These are phyloP conservation scores for Fomes fomentarius DNA, from an alignment of 1,284 basidiomycete genomes.

Conservation along the genomic window DNA sequence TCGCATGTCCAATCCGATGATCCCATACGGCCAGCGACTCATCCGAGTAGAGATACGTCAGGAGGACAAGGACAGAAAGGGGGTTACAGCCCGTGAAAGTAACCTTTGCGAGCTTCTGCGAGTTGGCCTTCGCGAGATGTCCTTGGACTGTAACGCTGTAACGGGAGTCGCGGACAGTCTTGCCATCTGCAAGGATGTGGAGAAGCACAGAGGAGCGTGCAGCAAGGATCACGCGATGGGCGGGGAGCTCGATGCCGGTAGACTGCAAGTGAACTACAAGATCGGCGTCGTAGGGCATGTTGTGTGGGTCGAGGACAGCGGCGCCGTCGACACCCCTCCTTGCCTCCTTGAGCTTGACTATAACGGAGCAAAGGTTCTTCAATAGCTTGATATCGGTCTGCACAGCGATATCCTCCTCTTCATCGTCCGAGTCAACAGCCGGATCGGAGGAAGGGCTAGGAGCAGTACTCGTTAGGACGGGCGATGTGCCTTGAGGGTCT, in stretches of 20 bases:
- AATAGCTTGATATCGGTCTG: constrained; percentile 54
- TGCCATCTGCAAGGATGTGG: constrained; percentile 43
- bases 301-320: constrained; percentile 21
- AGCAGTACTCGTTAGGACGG: background rate
- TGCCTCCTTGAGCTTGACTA: constrained; percentile 32
- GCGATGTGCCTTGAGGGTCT: background rate
- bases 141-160: constrained; percentile 37
- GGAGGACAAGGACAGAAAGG: constrained; percentile 74
- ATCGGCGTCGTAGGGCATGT: constrained; percentile 62
- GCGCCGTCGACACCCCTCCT: constrained; percentile 16
- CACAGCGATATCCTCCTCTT: constrained; percentile 45
- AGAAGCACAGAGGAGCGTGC: constrained; percentile 59
- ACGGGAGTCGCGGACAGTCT: constrained; percentile 32
- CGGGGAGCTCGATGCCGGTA: constrained; percentile 51
- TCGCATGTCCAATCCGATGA: constrained; percentile 59
- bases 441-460: background rate
- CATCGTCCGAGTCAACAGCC: constrained; percentile 30
- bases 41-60: constrained; percentile 91
- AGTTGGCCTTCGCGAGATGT: constrained; percentile 17
- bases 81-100: constrained; percentile 57
- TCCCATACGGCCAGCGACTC: constrained; percentile 87
- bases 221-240: constrained; percentile 68
- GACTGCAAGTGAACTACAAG: constrained; percentile 50
- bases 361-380: constrained; percentile 42
- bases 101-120: constrained; percentile 31